Percentiles rank a stretch among this genome's conserved stretches.
Evolutionary conservation across 768 basidiomycete species (phyloP).

Genomic region (Arthromyces matolae): DNA sequence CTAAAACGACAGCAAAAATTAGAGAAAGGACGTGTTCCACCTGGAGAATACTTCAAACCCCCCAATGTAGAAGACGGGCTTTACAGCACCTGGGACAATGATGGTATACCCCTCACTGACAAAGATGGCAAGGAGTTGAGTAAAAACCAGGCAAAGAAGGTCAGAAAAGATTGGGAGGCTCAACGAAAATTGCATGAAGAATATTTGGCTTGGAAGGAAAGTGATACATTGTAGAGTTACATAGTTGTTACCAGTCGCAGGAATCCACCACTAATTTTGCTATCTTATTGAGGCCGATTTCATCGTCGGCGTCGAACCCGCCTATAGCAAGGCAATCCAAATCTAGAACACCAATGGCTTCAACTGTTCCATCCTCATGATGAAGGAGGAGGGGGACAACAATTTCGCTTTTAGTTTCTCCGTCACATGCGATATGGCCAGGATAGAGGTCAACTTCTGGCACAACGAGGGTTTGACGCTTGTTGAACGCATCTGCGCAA

Average conservation of each 20-base stretch:
- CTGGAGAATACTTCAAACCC: conserved; percentile 79
- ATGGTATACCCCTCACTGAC: conserved; percentile 84
- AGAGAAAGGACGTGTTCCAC: conserved; percentile 78
- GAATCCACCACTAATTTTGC: conserved; percentile 56
- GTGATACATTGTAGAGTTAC: conserved; percentile 14
- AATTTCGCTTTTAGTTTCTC: conserved; percentile 85
- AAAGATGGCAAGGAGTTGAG: conserved; percentile 79
- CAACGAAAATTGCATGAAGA: conserved; percentile 84
- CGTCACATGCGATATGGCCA: conserved; percentile 94
- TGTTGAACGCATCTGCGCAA: conserved; percentile 75
- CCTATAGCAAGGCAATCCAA: conserved; percentile 72
- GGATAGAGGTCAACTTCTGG: conserved; percentile 76
- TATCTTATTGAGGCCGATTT: conserved; percentile 71
- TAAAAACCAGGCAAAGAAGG: conserved; percentile 77
- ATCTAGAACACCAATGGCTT: conserved; percentile 64
- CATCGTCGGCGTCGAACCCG: conserved; percentile 79
- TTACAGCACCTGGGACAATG: conserved; percentile 83
- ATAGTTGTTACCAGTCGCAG: conserved; percentile 56
- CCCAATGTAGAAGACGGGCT: conserved; percentile 67
- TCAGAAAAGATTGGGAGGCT: conserved; percentile 63
- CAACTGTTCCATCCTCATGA: conserved; percentile 23
- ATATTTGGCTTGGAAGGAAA: conserved; percentile 48
- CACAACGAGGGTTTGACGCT: conserved; percentile 59
- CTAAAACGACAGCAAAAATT: conserved; percentile 71
- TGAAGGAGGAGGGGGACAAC: conserved; percentile 68